Evolutionary conservation across 2,329 filamentous ascomycete genomes (phyloP), one percentile per base, ranked within the genome.

Genomic region (Neofusicoccum laricinum): DNA sequence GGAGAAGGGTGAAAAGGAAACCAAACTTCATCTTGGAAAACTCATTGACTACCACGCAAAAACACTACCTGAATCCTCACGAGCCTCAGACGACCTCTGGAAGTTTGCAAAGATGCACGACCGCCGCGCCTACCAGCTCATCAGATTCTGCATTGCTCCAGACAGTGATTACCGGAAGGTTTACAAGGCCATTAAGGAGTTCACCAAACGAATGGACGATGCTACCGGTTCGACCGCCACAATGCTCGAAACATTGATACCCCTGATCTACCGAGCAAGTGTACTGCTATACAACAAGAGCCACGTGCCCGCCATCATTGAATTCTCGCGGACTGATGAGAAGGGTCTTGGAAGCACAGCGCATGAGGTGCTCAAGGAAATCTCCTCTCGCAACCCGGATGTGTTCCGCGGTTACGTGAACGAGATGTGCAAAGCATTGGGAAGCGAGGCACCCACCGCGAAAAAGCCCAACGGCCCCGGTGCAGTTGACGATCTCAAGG

Each of bases 91-190:
- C 15, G 93, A 98, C 76, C 80, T 99, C 12, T 89, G 91, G 79
- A 96, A 91, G 71, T 98, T 97, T 73, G 93, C 92, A 41, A 97
- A 94, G 76, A 84, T 89, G 69, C 92, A 98, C 71, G 93, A 99
- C 74, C 89, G 94, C 59, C 89, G 95, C 64, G 90, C 87, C 70
- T 98, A 97, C 76, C 90, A 96, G 71, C 86, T 99, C 21, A 88
- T 97, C 68, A 89, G 90, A 64, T 97, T 93, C 75, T 88, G 92
- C 61, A 92, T 93, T 74, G 89, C 88, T 34, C 88, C 91, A 3
- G 90, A 94, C 67, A 93, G 90, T 70, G 95, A 99, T 72, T 98
- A 97, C 76, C 90, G 92, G 71, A 97, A 92, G 43, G 92, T 97
- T 49, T 87, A 90, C 67, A 92, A 93, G 70, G 93, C 94, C 1